phyloP scores from a whole-genome alignment of 805 yeast genomes.

The Suhomyces vadensis region DNA sequence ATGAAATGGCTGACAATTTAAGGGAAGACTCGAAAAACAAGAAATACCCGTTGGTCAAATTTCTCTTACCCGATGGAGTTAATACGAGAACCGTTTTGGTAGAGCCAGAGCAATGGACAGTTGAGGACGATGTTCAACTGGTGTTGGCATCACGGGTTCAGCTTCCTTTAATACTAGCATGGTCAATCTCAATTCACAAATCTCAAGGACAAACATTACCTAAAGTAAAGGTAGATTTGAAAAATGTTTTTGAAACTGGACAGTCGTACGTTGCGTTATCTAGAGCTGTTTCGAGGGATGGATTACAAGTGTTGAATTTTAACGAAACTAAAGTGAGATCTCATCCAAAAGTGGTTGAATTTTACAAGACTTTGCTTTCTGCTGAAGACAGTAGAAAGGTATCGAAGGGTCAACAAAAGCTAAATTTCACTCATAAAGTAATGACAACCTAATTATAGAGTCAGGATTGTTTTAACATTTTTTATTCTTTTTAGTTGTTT shows the following conservation, averaged over 20 bases:
- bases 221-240: conserved; percentile 73
- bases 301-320: conserved; percentile 80
- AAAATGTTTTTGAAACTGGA: conserved; percentile 80
- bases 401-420: conserved; percentile 13
- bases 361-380: conserved; percentile 55
- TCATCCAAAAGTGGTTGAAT: conserved; percentile 67
- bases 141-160: conserved; percentile 75
- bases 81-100: conserved; percentile 71
- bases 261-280: conserved; percentile 96
- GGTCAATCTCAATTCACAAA: conserved; percentile 95
- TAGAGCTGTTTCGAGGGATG: conserved; percentile 81
- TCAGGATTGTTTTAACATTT: background rate
- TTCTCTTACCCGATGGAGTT: conserved; percentile 67
- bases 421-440: conserved; percentile 1
- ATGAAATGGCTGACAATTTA: conserved; percentile 42
- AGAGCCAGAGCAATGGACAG: conserved; percentile 78
- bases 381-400: conserved; percentile 29
- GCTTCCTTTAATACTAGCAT: conserved; percentile 86
- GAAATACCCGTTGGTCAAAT: conserved; percentile 74
- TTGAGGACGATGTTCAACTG: conserved; percentile 71
- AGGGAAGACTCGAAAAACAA: conserved; percentile 47
- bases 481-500: background rate
- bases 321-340: conserved; percentile 62
- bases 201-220: conserved; percentile 91
- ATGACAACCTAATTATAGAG: background rate